Base-by-base conservation (phyloP, 805 yeast species). In the Cyberlindnera lachancei region DNA sequence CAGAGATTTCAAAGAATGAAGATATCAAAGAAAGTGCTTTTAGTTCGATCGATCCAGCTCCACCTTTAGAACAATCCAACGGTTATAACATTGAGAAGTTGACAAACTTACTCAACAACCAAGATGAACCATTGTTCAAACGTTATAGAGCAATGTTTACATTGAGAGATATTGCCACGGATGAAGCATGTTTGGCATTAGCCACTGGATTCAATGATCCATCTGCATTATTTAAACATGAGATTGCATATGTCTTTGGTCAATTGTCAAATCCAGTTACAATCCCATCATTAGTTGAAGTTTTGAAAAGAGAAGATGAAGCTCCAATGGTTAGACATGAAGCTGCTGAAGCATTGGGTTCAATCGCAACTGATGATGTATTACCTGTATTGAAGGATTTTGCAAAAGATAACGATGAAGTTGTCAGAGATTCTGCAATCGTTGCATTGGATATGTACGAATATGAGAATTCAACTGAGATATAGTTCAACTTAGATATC, bases 311-410 rank as follows among this genome's bases (percentile, higher is more conserved):
- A 57, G 73, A 68, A 38, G 53, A 61, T 12, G 96, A 92, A 64
- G 97, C 94, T 33, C 95, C 94, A 42, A 92, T 92, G 99, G 98
- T 94, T 21, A 81, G 99, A 64, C 99, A 92, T 56, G 99, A 92
- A 64, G 98, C 97, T 37, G 98, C 97, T 17, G 99, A 92, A 64
- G 98, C 98, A 17, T 70, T 94, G 49, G 98, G 98, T 18, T 75
- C 95, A 18, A 92, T 92, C 55, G 97, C 96, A 18, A 85, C 96
- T 8, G 95, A 85, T 50, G 96, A 90, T 37, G 95, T 90, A 23
- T 68, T 90, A 44, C 96, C 96, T 12, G 80, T 92, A 22, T 73
- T 94, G 52, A 72, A 82, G 56, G 64, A 76, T 27, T 83, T 83
- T 57, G 70, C 88, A 49, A 66, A 73, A 45, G 98, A 92, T 56